Evolutionary conservation across 495 filamentous ascomycete species (phyloP), one percentile per base, ranked within the genome.

Genomic region (Acidiella bohemica): DNA sequence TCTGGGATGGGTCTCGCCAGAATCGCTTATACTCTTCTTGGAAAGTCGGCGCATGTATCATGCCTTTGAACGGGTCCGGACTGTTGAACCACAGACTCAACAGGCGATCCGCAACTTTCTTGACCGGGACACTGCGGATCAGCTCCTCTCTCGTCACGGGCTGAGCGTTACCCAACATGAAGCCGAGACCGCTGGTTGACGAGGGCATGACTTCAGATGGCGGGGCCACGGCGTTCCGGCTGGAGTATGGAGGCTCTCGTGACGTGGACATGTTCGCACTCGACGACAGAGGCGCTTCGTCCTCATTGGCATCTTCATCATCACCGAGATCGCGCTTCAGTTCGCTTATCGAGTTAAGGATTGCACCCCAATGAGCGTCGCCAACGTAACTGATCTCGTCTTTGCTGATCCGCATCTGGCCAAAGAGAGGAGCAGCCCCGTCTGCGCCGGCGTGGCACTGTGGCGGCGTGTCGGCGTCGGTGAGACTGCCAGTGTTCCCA

Each of bases 351-450:
- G 93, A 86, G 44, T 75, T 71, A 44, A 97, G 61, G 36, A 97
- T 76, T 16, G 81, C 74, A 39, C 80, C 82, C 88, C 90, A 96
- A 59, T 96, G 84, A 17, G 79, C 78, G 41, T 85, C 81, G 29
- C 86, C 87, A 35, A 88, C 71, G 55, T 93, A 97, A 55, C 80
- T 73, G 1, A 80, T 79, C 58, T 86, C 88, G 17, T 69, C 65
- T 49, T 80, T 79, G 41, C 83, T 73, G 44, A 97, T 81, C 53
- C 81, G 93, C 61, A 97, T 75, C 28, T 87, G 69, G 27, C 90
- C 90, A 40, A 96, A 75, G 4, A 82, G 88, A 41, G 79, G 80
- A 12, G 81, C 76, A 10, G 92, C 73, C 10, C 24, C 27, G 25
- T 46, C 42, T 4, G 42, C 25, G 26, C 42, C 42, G 32, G 39